A percentile compares a stretch with the other conserved stretches of the same genome.
These are phyloP conservation scores for Sicyos edulis DNA, from an alignment of 306 rosid genomes.

Conservation along the genomic window DNA sequence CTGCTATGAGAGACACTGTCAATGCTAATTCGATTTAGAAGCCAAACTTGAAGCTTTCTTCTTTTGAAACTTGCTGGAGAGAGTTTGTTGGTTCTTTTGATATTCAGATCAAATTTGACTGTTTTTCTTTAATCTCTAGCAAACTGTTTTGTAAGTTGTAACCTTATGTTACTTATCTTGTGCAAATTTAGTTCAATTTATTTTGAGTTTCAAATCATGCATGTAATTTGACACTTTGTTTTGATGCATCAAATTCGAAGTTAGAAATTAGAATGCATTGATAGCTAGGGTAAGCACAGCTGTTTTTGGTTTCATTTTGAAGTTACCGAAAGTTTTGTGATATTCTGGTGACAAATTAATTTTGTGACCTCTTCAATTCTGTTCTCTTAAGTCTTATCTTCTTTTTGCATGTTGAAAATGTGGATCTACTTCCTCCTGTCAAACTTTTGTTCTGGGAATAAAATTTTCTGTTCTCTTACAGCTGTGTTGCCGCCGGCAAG, in stretches of 20 bases:
- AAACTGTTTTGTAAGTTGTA: not conserved
- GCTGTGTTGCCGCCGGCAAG: slow-evolving; percentile 70
- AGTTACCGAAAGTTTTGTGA: not conserved
- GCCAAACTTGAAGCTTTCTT: not conserved
- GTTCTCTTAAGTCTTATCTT: slow-evolving; percentile 10
- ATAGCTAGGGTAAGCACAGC: not conserved
- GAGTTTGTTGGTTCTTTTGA: too few species aligned
- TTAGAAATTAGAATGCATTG: not conserved
- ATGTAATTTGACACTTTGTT: slow-evolving; percentile 1
- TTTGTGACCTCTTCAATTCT: slow-evolving; percentile 16
- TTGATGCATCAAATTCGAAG: not conserved
- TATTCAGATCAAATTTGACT: not conserved
- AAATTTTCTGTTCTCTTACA: slow-evolving; percentile 86
- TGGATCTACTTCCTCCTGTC: slow-evolving; percentile 54
- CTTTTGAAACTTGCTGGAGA: not conserved
- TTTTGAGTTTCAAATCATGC: not conserved
- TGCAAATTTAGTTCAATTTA: not conserved
- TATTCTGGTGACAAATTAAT: slow-evolving; percentile 17
- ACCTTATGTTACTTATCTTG: not conserved
- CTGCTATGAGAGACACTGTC: not conserved
- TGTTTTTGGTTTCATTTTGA: not conserved
- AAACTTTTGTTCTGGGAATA: slow-evolving; percentile 61
- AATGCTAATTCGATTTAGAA: too few species aligned
- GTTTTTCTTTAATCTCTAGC: not conserved
- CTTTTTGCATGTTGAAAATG: slow-evolving; percentile 21